A percentile compares a stretch with the other conserved stretches of the same genome.
Evolutionary conservation across 2,329 filamentous ascomycete species (phyloP).

Genomic region (Stagonosporopsis tanaceti): DNA sequence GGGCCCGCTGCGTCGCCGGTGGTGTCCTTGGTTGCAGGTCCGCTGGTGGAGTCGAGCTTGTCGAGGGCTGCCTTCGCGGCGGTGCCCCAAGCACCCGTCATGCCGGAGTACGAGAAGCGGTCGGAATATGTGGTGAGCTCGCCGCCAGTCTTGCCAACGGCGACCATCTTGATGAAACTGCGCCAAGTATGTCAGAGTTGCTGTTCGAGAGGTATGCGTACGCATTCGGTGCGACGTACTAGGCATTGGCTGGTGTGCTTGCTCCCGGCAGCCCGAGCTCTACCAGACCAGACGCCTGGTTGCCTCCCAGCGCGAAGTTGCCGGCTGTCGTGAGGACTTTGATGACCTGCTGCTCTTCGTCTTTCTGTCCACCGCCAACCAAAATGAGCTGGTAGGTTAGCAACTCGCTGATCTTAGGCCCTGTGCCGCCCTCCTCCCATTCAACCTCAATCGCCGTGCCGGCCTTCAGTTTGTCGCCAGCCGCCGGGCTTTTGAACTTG

Average conservation of each 20-base stretch:
- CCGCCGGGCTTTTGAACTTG: constrained; percentile 61
- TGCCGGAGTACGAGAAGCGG: constrained; percentile 70
- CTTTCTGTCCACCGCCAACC: constrained; percentile 61
- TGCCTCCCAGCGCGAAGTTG: constrained; percentile 52
- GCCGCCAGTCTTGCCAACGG: constrained; percentile 62
- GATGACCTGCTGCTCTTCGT: constrained; percentile 9
- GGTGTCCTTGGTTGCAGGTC: constrained; percentile 38
- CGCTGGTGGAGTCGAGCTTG: constrained; percentile 36
- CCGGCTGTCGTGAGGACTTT: constrained; percentile 54
- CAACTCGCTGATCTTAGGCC: constrained; percentile 60
- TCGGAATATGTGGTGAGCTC: constrained; percentile 66
- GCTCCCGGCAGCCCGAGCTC: constrained; percentile 37
- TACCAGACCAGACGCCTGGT: constrained; percentile 49
- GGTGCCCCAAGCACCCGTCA: constrained; percentile 67
- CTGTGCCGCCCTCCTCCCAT: constrained; percentile 64
- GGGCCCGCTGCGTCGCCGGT: constrained; percentile 30
- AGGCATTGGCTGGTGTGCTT: constrained; percentile 59
- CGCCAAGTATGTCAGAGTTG: constrained; percentile 16
- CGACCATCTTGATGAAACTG: constrained; percentile 59
- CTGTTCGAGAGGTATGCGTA: neutral
- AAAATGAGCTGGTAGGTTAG: constrained; percentile 66
- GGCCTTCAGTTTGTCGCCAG: constrained; percentile 59
- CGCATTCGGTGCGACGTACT: constrained; percentile 52
- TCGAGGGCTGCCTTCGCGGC: constrained; percentile 52
- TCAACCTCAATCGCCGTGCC: constrained; percentile 61